Percentiles rank a stretch among this genome's conserved stretches.
Evolutionary conservation across 2,329 filamentous ascomycete genomes (phyloP).

Genomic region (Neurospora crassa): DNA sequence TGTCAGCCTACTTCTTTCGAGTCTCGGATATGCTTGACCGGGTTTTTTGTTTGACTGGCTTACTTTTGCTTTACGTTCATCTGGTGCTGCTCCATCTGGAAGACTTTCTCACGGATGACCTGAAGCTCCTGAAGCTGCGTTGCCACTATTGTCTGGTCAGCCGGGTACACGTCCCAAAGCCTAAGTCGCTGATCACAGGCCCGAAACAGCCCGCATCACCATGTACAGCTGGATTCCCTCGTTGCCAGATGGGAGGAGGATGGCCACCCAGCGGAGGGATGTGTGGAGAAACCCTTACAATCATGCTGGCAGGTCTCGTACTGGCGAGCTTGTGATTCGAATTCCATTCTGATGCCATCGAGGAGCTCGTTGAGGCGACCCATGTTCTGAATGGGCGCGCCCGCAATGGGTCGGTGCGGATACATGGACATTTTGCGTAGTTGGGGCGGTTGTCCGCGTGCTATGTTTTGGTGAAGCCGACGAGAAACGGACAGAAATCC

Average conservation of each 20-base stretch:
- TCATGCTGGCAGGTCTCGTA: slow-evolving; percentile 87
- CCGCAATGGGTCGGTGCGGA: slow-evolving; percentile 76
- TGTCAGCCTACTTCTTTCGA: slow-evolving; percentile 10
- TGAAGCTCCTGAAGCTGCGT: slow-evolving; percentile 92
- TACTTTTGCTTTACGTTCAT: slow-evolving; percentile 87
- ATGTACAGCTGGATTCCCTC: neutral
- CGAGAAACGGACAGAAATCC: neutral
- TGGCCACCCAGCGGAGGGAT: neutral
- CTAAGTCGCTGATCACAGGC: neutral
- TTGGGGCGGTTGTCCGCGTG: neutral
- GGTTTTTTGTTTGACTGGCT: slow-evolving; percentile 23
- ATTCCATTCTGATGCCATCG: slow-evolving; percentile 83
- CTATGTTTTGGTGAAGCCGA: neutral
- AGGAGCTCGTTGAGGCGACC: slow-evolving; percentile 81
- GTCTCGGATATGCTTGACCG: neutral
- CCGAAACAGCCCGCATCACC: neutral
- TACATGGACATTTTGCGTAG: slow-evolving; percentile 63
- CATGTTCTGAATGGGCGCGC: slow-evolving; percentile 45
- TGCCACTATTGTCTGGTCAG: slow-evolving; percentile 50
- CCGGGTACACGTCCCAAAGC: neutral
- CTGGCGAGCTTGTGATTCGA: slow-evolving; percentile 73
- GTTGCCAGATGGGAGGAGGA: slow-evolving; percentile 1
- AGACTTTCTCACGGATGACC: slow-evolving; percentile 86
- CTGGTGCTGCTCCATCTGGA: slow-evolving; percentile 83
- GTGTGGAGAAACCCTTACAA: slow-evolving; percentile 51